Percentiles rank a stretch among this genome's conserved stretches.
Evolutionary conservation across 345 rosid species (phyloP).

Genomic region (Camelina sativa): DNA sequence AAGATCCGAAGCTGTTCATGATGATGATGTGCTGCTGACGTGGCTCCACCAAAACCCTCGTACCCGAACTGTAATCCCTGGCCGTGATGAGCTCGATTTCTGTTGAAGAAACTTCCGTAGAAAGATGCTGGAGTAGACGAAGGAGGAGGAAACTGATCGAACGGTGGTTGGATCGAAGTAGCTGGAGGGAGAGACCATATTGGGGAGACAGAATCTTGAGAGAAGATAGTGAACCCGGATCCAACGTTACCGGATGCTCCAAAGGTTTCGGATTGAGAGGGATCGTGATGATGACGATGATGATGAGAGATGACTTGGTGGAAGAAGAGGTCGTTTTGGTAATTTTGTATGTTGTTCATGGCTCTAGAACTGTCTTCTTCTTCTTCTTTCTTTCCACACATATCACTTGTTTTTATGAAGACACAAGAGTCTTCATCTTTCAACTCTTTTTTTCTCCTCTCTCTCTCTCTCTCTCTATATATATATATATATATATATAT

Average conservation of each 20-base stretch:
- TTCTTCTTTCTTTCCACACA: conserved; percentile 76
- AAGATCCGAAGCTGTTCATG: conserved; percentile 78
- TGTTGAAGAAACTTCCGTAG: conserved; percentile 66
- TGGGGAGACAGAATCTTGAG: conserved; percentile 59
- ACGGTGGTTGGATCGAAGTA: conserved; percentile 34
- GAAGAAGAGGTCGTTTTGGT: conserved; percentile 68
- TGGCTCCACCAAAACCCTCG: conserved; percentile 55
- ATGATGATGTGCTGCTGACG: conserved; percentile 45
- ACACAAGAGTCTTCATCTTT: conserved; percentile 40
- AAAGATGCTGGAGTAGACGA: conserved; percentile 58
- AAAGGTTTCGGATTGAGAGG: conserved; percentile 31
- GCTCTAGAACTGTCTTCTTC: conserved; percentile 63
- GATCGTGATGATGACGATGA: conserved; percentile 42
- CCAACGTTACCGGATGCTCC: conserved; percentile 39
- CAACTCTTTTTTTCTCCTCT: conserved; percentile 8
- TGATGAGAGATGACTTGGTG: conserved; percentile 67
- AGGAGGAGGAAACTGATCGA: conserved; percentile 59
- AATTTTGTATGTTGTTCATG: conserved; percentile 62
- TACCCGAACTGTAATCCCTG: conserved; percentile 49
- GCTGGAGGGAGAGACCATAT: conserved; percentile 40
- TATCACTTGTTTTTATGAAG: conserved; percentile 41
- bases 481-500: neutral
- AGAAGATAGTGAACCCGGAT: conserved; percentile 54
- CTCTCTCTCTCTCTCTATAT: conserved; percentile 12
- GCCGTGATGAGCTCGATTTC: conserved; percentile 42